Conservation (phyloP, 768 basidiomycete genomes). For the Hemileccinum impolitum region DNA sequence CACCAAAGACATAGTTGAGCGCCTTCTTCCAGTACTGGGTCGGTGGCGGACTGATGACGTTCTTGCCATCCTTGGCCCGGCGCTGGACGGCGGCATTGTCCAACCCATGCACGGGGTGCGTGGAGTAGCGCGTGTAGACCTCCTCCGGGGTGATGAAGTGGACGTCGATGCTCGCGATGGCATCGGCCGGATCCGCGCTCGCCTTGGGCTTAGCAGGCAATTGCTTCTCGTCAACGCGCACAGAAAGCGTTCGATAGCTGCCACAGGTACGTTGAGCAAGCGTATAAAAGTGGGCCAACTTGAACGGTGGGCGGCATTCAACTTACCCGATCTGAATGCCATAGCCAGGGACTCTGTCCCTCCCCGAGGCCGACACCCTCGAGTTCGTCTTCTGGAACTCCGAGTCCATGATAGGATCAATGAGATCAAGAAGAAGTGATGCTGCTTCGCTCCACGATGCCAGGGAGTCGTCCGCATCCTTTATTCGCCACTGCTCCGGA, state of each 20-base stretch:
- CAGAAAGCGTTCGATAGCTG: slow-evolving; percentile 43
- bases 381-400: slow-evolving; percentile 17
- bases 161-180: slow-evolving; percentile 45
- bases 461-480: too few species aligned
- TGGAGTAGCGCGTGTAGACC: slow-evolving; percentile 43
- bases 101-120: slow-evolving; percentile 41
- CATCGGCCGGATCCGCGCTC: slow-evolving; percentile 32
- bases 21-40: slow-evolving; percentile 48
- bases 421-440: too few species aligned
- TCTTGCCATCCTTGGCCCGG: slow-evolving; percentile 36
- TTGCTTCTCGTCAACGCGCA: slow-evolving; percentile 36
- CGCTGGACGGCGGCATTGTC: slow-evolving; percentile 40
- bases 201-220: slow-evolving; percentile 15
- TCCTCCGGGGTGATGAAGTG: slow-evolving; percentile 42
- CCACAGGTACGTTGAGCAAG: background rate
- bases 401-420: slow-evolving; percentile 6
- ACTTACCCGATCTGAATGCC: slow-evolving; percentile 30
- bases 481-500: too few species aligned
- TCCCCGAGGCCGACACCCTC: slow-evolving; percentile 12
- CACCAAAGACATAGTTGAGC: slow-evolving; percentile 51
- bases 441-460: too few species aligned
- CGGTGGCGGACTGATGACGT: slow-evolving; percentile 46
- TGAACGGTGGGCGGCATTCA: background rate
- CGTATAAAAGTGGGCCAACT: background rate
- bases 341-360: slow-evolving; percentile 17